Evolutionary conservation across 352 stramenopile species (phyloP).

Genomic region (Lagenidium giganteum): DNA sequence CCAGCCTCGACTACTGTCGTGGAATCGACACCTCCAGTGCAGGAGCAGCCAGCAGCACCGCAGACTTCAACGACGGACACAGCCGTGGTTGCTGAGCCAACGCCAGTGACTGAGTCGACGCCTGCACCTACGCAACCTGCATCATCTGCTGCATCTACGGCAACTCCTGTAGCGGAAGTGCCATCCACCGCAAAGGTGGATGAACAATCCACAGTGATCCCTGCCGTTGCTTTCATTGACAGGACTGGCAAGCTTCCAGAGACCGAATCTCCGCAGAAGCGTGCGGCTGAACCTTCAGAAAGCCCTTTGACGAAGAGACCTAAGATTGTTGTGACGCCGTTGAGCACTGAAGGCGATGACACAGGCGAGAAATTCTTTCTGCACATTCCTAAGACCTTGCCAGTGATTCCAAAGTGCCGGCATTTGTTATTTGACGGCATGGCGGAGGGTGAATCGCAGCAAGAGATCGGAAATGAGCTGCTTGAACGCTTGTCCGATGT

Average conservation of each 20-base stretch:
- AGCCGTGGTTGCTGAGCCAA: neutral
- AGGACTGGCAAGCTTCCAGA: constrained; percentile 31
- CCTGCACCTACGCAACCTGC: no score
- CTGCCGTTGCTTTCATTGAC: constrained; percentile 27
- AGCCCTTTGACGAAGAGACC: no score
- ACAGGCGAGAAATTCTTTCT: constrained; percentile 38
- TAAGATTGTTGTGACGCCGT: no score
- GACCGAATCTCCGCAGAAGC: no score
- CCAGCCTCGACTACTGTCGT: neutral
- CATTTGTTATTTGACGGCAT: constrained; percentile 67
- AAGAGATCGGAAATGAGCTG: constrained; percentile 33
- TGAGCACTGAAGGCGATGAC: constrained; percentile 2
- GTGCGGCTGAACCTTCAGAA: no score
- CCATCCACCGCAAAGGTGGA: no score
- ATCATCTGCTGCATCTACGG: neutral
- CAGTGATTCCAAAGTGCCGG: constrained; percentile 44
- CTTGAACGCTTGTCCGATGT: constrained; percentile 56
- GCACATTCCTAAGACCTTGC: constrained; percentile 48
- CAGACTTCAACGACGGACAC: neutral
- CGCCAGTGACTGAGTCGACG: constrained; percentile 9
- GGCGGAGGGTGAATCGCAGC: constrained; percentile 13
- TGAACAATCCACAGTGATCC: no score
- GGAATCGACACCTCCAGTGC: constrained; percentile 11
- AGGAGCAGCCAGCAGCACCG: constrained; percentile 2
- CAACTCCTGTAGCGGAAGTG: neutral